Evolutionary conservation across 2,329 filamentous ascomycete species (phyloP).

Genomic region (Furcasterigmium sp.): DNA sequence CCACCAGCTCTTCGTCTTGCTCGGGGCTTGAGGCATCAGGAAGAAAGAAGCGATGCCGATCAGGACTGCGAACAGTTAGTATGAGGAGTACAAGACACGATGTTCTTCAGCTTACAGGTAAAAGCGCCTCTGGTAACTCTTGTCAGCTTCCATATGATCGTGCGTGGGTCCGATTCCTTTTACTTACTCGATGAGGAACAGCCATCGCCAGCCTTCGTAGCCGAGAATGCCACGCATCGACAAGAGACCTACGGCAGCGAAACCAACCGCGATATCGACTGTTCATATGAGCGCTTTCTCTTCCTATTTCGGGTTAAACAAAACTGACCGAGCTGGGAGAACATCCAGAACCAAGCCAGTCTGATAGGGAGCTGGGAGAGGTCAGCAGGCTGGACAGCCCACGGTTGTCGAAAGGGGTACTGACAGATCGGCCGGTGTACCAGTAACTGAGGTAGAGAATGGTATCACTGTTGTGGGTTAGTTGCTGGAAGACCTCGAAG

Average conservation of each 20-base stretch:
- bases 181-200: constrained; percentile 44
- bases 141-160: too few relatives aligned
- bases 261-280: constrained; percentile 23
- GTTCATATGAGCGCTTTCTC: background rate
- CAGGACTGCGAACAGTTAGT: constrained; percentile 32
- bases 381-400: too few relatives aligned
- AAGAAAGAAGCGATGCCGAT: constrained; percentile 17
- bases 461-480: constrained; percentile 31
- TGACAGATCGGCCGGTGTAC: constrained; percentile 53
- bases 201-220: constrained; percentile 32
- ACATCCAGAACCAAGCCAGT: constrained; percentile 63
- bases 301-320: too few relatives aligned
- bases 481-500: constrained; percentile 3
- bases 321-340: constrained; percentile 18
- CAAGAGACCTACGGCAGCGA: constrained; percentile 26
- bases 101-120: constrained; percentile 25
- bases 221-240: constrained; percentile 24
- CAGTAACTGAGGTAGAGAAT: constrained; percentile 48
- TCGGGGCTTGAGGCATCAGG: constrained; percentile 20
- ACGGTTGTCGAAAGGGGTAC: constrained; percentile 2
- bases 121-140: constrained; percentile 18
- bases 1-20: constrained; percentile 28
- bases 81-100: constrained; percentile 20
- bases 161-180: too few relatives aligned
- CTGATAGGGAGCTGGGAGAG: constrained; percentile 50